phyloP scores from a whole-genome alignment of 2,329 filamentous ascomycete species.

The Paecilomyces variotii region DNA sequence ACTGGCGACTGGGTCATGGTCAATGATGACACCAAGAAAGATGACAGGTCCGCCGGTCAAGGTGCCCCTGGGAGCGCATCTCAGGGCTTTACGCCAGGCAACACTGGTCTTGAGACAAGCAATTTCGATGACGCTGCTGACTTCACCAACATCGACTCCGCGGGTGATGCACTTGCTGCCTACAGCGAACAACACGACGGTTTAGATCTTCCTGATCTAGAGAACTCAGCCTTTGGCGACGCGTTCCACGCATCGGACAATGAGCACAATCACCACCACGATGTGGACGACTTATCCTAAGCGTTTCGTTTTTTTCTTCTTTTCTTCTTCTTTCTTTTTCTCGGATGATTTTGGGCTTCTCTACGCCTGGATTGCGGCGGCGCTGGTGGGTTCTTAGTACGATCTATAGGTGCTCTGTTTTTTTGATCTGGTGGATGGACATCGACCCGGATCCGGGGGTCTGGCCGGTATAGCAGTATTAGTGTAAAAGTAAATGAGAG shows the following conservation, averaged over 20 bases:
- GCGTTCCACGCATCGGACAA: conserved; percentile 60
- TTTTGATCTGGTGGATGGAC: not conserved
- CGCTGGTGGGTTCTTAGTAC: not conserved
- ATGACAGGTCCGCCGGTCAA: conserved; percentile 1
- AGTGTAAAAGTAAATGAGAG: not conserved
- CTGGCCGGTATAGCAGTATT: not conserved
- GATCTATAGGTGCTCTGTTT: not conserved
- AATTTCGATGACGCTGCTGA: conserved; percentile 37
- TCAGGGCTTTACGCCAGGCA: conserved; percentile 15
- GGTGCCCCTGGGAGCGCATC: conserved; percentile 12
- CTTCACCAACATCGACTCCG: conserved; percentile 52
- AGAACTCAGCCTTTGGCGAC: conserved; percentile 76
- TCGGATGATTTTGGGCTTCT: not conserved
- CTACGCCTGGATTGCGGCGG: not conserved
- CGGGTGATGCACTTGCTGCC: conserved; percentile 61
- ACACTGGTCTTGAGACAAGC: conserved; percentile 25
- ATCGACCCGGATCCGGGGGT: not conserved
- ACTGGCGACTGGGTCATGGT: conserved; percentile 70
- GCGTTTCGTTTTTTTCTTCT: not conserved
- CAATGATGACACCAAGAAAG: conserved; percentile 50
- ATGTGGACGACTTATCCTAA: conserved; percentile 34
- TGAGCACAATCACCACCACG: conserved; percentile 32
- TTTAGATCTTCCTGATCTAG: conserved; percentile 54
- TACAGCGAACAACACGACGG: conserved; percentile 54
- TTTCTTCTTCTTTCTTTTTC: not conserved